Conservation (phyloP, 129 eudicot genomes). For the Calendula officinalis region DNA sequence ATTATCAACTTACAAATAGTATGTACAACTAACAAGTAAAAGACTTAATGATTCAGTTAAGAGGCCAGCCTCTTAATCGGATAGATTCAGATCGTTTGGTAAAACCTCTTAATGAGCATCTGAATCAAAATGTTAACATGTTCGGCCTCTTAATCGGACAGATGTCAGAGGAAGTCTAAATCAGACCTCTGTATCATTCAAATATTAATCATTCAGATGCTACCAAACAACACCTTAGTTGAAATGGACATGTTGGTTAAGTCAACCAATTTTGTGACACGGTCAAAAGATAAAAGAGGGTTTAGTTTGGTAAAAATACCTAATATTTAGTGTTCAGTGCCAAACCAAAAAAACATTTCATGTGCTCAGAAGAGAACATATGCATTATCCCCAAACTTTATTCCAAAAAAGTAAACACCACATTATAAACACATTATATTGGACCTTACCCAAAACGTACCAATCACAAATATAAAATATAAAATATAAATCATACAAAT, state of each 20-base stretch:
- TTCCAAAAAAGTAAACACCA: not conserved
- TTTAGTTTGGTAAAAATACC: constrained; percentile 26
- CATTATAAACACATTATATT: not conserved
- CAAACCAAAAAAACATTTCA: constrained; percentile 27
- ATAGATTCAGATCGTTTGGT: too few species aligned
- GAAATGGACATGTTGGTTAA: not conserved
- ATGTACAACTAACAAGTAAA: not conserved
- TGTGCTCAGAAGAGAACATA: constrained; percentile 20
- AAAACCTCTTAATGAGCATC: too few species aligned
- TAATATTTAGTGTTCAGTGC: not conserved
- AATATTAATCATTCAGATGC: too few species aligned
- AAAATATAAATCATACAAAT: not conserved
- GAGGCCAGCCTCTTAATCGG: too few species aligned
- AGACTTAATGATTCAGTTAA: too few species aligned
- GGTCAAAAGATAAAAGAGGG: constrained; percentile 15
- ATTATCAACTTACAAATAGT: not conserved
- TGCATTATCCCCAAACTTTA: constrained; percentile 1
- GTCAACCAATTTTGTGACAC: constrained; percentile 8
- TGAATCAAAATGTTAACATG: not conserved
- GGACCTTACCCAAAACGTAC: not conserved
- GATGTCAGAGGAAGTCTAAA: too few species aligned
- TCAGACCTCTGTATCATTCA: too few species aligned
- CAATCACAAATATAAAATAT: not conserved
- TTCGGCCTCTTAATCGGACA: too few species aligned
- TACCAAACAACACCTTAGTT: too few species aligned